Base-by-base conservation (phyloP, 2,329 filamentous ascomycete species). In the Fusarium mangiferae region DNA sequence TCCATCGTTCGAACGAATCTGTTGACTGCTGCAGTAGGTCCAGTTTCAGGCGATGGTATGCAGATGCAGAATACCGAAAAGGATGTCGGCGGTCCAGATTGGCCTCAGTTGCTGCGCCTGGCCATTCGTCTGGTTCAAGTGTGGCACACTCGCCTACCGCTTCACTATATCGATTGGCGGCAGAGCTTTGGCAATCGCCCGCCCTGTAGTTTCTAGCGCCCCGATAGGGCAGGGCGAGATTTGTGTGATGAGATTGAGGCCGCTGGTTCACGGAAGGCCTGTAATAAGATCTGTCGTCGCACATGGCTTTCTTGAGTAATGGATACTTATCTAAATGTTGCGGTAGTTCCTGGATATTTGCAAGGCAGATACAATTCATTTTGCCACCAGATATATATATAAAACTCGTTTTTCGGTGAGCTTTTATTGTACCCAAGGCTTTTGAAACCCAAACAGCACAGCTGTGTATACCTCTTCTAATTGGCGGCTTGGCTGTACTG, bases 401-500 rank as follows among this genome's bases (percentile, higher is more conserved):
- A 1, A 22, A 46, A 22, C 13, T 22, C 14, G 6, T 4, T 18
- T 15, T 15, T 35, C 14, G 2, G 13, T 35, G 33, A 35, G 33
- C 14, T 7, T 35, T 35, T 9, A 15, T 17, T 11, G 20, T 12
- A n/a, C 45, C 28, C 11, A 6, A 49, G 28, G 38, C 18, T 39
- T n/a, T 20, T 33, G 28, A 18, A 5, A 6, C 46, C 48, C n/a
- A 15, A 51, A 51, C 48, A 51, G 9, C 30, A 24, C 28, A 30
- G 46, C 20, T 49, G 46, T n/a, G 46, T 49, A 9, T 30, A n/a
- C 5, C 13, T 0, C 3, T 15, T 28, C 26, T 17, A 3, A 48
- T 17, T 48, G 20, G 26, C 4, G 0, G 6, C 0, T 20, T 5
- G 11, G 4, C 24, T 14, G 24, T 26, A 26, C 6, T 24, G 0